Evolutionary conservation across 768 basidiomycete species (phyloP).

Genomic region (Clavulina sp.): DNA sequence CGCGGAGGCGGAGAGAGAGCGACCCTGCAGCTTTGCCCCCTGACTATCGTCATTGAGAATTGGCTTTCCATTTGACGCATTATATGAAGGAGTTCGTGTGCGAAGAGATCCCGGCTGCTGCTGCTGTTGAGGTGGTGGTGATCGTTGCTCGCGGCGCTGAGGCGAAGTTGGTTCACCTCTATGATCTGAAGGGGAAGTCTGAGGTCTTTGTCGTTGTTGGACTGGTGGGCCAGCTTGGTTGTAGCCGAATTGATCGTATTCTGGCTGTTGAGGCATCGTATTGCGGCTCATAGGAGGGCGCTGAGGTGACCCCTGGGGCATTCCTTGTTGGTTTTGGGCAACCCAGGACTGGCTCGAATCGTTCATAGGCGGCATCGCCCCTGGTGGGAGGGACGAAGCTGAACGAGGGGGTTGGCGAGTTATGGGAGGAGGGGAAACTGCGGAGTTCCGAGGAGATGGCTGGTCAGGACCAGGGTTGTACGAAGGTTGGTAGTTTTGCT

Average conservation of each 20-base stretch:
- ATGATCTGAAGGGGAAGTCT: not conserved
- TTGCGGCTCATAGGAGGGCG: not conserved
- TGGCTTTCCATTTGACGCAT: no score
- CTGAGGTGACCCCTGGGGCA: no score
- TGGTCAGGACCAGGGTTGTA: no score
- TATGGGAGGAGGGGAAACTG: constrained; percentile 23
- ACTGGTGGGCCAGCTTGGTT: not conserved
- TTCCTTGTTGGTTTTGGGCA: no score
- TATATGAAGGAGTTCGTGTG: no score
- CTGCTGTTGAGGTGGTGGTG: constrained; percentile 3
- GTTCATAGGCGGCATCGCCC: not conserved
- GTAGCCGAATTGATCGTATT: not conserved
- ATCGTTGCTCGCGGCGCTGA: no score
- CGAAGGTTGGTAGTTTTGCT: constrained; percentile 12
- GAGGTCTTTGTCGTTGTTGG: not conserved
- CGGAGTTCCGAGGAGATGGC: no score
- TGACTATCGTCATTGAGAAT: constrained; percentile 17
- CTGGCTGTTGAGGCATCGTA: not conserved
- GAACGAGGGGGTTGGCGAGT: constrained; percentile 39
- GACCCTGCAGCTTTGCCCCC: constrained; percentile 30
- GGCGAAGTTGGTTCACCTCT: not conserved
- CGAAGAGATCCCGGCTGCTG: no score
- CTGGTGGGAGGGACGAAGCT: no score
- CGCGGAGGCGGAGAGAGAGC: constrained; percentile 57
- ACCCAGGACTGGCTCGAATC: no score